These are phyloP conservation scores for Zizania palustris DNA, from an alignment of 202 grass and related monocot genomes.

Conservation along the genomic window DNA sequence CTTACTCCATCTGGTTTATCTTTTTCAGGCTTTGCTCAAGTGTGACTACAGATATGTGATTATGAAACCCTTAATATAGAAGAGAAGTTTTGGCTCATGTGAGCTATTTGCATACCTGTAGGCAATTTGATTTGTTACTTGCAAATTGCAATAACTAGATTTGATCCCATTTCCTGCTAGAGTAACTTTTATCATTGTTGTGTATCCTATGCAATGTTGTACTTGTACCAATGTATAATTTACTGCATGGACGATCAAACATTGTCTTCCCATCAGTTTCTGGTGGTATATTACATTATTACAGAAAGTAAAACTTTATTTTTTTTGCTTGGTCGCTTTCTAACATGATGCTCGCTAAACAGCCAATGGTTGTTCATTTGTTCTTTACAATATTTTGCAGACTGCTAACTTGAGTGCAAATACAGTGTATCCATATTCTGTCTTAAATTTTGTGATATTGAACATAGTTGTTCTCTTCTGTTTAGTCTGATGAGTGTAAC, in stretches of 20 bases:
- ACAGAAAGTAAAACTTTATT: constrained; percentile 2
- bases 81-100: constrained; percentile 38
- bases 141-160: constrained; percentile 36
- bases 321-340: not conserved
- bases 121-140: constrained; percentile 50
- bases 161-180: constrained; percentile 19
- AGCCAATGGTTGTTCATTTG: not conserved
- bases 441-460: not conserved
- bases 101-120: constrained; percentile 36
- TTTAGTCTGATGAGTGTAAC: not conserved
- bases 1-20: constrained; percentile 2
- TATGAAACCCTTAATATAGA: constrained; percentile 39
- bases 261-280: not conserved
- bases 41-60: constrained; percentile 32
- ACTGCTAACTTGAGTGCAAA: not conserved
- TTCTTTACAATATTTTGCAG: not conserved
- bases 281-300: constrained; percentile 15
- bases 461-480: not conserved
- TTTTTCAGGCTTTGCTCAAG: constrained; percentile 35
- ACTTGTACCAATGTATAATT: constrained; percentile 42
- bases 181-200: not conserved
- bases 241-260: constrained; percentile 13
- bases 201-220: constrained; percentile 16
- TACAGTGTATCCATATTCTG: not conserved
- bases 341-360: not conserved